Evolutionary conservation across 352 stramenopile species (phyloP).

Genomic region (Thalassiosira exigua): DNA sequence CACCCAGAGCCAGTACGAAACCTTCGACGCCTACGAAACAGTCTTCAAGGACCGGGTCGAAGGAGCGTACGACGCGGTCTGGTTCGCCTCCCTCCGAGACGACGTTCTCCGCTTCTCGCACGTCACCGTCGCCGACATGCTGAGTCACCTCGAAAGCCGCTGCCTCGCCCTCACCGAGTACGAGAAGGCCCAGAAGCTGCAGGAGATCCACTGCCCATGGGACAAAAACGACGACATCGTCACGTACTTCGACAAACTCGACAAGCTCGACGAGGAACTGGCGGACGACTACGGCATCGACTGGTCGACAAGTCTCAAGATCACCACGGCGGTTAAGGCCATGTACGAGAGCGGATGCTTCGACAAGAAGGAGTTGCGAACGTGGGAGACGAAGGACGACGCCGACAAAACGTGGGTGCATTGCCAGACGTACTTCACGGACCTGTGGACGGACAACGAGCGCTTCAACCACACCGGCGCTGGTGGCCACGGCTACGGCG

Average conservation of each 20-base stretch:
- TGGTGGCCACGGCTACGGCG: not conserved
- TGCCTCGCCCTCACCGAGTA: conserved; percentile 12
- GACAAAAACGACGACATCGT: not conserved
- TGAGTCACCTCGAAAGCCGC: not conserved
- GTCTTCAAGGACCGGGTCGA: conserved; percentile 3
- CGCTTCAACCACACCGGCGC: conserved; percentile 3
- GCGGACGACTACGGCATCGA: not conserved
- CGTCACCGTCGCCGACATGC: not conserved
- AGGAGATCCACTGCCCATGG: not conserved
- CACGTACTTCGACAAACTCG: not conserved
- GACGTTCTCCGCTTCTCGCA: not conserved
- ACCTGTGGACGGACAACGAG: not conserved
- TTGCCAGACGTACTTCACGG: not conserved
- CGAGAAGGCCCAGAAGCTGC: not conserved
- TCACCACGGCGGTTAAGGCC: conserved; percentile 6
- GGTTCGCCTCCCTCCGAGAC: not conserved
- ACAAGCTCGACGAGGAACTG: not conserved
- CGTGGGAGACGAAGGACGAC: not conserved
- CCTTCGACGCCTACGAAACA: conserved; percentile 2
- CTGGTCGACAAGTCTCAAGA: conserved; percentile 15
- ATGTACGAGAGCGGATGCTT: conserved; percentile 9
- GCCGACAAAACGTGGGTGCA: not conserved
- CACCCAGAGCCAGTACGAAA: conserved; percentile 7
- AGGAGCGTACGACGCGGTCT: not conserved
- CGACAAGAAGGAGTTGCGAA: conserved; percentile 6